Conservation (phyloP, 805 yeast genomes). For the Kodamaea nitidulidarum region DNA sequence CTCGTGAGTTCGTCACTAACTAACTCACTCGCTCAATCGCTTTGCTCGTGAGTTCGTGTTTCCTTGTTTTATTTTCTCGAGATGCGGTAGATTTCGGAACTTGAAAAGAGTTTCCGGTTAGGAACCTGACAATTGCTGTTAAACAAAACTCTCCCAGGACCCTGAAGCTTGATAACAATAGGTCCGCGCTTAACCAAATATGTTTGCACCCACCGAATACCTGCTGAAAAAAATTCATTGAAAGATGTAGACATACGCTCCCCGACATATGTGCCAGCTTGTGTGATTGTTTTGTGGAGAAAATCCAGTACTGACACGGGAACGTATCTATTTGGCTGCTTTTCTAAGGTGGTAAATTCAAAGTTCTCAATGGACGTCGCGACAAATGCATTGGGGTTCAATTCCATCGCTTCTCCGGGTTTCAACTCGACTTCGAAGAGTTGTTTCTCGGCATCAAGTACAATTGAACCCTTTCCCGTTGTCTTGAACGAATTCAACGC, state of each 20-base stretch:
- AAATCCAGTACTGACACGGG: not conserved
- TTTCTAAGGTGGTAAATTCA: not conserved
- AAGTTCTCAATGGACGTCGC: slow-evolving; percentile 21
- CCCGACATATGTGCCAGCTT: no score
- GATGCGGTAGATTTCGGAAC: not conserved
- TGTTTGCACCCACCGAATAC: not conserved
- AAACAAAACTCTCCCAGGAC: slow-evolving; percentile 26
- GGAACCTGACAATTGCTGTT: slow-evolving; percentile 15
- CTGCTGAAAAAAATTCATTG: not conserved
- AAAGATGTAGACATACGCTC: no score
- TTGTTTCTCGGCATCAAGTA: slow-evolving; percentile 38
- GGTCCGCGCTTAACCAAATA: slow-evolving; percentile 7
- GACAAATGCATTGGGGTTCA: slow-evolving; percentile 37
- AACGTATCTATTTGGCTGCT: not conserved
- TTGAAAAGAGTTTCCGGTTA: slow-evolving; percentile 3
- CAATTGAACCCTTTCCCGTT: slow-evolving; percentile 38
- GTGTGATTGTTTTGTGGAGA: no score
- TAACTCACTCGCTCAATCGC: no score
- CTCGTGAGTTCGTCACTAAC: no score
- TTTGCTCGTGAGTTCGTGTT: no score
- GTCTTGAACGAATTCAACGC: slow-evolving; percentile 25
- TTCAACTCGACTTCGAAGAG: slow-evolving; percentile 32
- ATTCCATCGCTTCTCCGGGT: slow-evolving; percentile 34
- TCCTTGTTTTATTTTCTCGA: no score
- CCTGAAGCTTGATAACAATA: slow-evolving; percentile 20